A percentile compares a stretch with the other conserved stretches of the same genome.
Evolutionary conservation across 2,329 filamentous ascomycete genomes (phyloP).

Genomic region (Xylariaceae sp.): DNA sequence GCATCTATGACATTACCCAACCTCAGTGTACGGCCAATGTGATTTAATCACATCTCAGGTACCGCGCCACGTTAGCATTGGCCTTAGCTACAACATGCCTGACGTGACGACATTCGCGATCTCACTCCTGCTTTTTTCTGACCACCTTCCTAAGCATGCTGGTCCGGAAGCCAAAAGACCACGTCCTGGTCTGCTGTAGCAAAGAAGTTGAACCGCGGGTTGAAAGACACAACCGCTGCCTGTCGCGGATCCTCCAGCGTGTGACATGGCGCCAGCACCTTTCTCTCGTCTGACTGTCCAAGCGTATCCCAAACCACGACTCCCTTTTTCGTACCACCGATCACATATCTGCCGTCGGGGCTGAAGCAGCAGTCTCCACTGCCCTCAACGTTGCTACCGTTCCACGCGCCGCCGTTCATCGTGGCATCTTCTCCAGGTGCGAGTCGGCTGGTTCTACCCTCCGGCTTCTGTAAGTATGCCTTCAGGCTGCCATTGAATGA

Average conservation of each 20-base stretch:
- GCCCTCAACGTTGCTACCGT: conserved; percentile 50
- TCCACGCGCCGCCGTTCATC: conserved; percentile 36
- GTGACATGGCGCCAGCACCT: conserved; percentile 60
- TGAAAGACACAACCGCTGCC: conserved; percentile 77
- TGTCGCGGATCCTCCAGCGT: conserved; percentile 65
- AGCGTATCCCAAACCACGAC: conserved; percentile 85
- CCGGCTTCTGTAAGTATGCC: conserved; percentile 64
- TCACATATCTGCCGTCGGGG: conserved; percentile 82
- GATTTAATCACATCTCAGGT: too few relatives aligned
- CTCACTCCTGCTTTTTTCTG: too few relatives aligned
- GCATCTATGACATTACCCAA: too few relatives aligned
- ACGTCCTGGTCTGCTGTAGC: conserved; percentile 85
- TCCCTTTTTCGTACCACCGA: conserved; percentile 75
- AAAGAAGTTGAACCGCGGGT: conserved; percentile 88
- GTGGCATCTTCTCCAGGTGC: conserved; percentile 50
- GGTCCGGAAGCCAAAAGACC: conserved; percentile 74
- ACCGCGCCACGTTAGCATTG: too few relatives aligned
- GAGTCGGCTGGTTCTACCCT: conserved; percentile 48
- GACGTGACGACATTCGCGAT: too few relatives aligned
- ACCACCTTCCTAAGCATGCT: conserved; percentile 42
- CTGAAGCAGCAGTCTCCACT: conserved; percentile 84
- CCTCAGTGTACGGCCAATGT: too few relatives aligned
- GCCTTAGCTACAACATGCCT: too few relatives aligned
- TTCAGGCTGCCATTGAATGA: conserved; percentile 81
- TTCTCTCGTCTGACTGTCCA: conserved; percentile 51